phyloP scores from a whole-genome alignment of 1,139 yeast genomes.

The Kurtzmaniella quercitrusa region DNA sequence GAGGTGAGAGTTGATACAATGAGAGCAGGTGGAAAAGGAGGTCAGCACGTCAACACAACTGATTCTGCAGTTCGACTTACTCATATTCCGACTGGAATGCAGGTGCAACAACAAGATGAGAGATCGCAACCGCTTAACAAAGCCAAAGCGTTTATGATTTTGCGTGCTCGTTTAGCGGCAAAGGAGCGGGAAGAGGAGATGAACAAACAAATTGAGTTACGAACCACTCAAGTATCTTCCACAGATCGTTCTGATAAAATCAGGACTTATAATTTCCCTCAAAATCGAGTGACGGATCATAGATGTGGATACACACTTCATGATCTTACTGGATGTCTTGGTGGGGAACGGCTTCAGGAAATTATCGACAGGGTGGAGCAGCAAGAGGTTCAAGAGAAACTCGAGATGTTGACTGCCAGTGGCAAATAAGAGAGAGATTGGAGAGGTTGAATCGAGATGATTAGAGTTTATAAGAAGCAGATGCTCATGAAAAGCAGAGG shows the following conservation, averaged over 20 bases:
- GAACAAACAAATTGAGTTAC: conserved; percentile 58
- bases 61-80: conserved; percentile 95
- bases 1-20: conserved; percentile 91
- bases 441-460: background rate
- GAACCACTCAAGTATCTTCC: conserved; percentile 82
- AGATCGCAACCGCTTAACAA: conserved; percentile 93
- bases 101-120: conserved; percentile 90
- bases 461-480: background rate
- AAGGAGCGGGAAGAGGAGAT: conserved; percentile 64
- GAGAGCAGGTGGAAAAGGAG: conserved; percentile 98
- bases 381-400: conserved; percentile 24
- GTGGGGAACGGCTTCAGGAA: conserved; percentile 65
- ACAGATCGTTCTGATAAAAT: conserved; percentile 92
- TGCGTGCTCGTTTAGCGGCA: conserved; percentile 83
- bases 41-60: conserved; percentile 97
- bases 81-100: conserved; percentile 88
- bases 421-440: background rate
- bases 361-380: conserved; percentile 35
- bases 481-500: background rate
- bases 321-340: conserved; percentile 77
- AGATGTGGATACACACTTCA: conserved; percentile 77
- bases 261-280: conserved; percentile 89
- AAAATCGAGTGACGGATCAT: conserved; percentile 91
- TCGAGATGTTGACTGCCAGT: conserved; percentile 12
- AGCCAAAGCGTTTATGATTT: conserved; percentile 86